Conservation (phyloP, 2,329 filamentous ascomycete genomes). For the Neonectria hederae region DNA sequence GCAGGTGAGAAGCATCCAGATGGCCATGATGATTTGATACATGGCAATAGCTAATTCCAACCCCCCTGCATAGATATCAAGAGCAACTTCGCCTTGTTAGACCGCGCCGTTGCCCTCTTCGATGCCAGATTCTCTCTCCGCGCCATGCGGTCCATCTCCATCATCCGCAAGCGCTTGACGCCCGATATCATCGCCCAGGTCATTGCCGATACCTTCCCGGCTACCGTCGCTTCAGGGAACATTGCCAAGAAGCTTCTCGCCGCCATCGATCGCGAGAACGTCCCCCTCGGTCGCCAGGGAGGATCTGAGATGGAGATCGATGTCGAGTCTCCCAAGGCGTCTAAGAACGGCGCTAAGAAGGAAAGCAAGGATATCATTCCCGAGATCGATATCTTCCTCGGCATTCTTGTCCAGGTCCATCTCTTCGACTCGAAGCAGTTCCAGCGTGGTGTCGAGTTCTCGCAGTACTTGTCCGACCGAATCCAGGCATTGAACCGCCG, state of each 20-base stretch:
- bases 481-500: conserved; percentile 91
- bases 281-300: conserved; percentile 67
- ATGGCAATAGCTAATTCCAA: conserved; percentile 33
- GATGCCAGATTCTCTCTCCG: conserved; percentile 95
- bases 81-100: conserved; percentile 89
- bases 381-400: conserved; percentile 89
- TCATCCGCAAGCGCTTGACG: conserved; percentile 89
- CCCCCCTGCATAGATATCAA: conserved; percentile 78
- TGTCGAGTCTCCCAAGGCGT: conserved; percentile 61
- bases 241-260: conserved; percentile 76
- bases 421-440: conserved; percentile 87
- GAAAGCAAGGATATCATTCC: conserved; percentile 80
- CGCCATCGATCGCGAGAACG: conserved; percentile 73
- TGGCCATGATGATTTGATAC: not conserved
- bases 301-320: conserved; percentile 79
- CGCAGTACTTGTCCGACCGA: conserved; percentile 81
- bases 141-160: conserved; percentile 93
- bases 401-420: conserved; percentile 86
- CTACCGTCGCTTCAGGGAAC: conserved; percentile 66
- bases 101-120: conserved; percentile 91
- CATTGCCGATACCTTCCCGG: conserved; percentile 81
- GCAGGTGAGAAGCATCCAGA: conserved; percentile 58
- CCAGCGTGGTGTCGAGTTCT: conserved; percentile 85
- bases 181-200: conserved; percentile 83
- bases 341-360: conserved; percentile 69